Evolutionary conservation across 2,329 filamentous ascomycete species (phyloP).

Genomic region (Colletotrichum musicola): DNA sequence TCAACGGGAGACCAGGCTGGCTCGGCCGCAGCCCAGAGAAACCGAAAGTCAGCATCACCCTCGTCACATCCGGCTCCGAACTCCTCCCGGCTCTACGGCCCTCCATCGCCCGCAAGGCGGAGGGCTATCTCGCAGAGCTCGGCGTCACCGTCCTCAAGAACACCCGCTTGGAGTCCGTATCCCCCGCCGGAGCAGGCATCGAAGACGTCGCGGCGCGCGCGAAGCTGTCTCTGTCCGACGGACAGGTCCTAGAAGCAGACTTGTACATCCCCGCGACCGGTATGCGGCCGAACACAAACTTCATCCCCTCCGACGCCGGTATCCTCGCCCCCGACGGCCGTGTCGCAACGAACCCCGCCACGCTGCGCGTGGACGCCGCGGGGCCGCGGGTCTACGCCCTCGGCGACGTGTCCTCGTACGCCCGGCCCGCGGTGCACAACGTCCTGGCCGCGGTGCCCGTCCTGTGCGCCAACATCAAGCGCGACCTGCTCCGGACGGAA

Average conservation of each 20-base stretch:
- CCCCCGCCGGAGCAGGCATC: conserved; percentile 46
- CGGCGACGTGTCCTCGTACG: conserved; percentile 57
- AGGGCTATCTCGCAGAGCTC: conserved; percentile 55
- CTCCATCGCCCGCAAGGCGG: conserved; percentile 54
- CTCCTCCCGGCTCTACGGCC: conserved; percentile 57
- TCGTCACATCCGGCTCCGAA: conserved; percentile 53
- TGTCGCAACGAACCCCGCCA: conserved; percentile 52
- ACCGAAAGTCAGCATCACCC: conserved; percentile 57
- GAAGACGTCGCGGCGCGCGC: conserved; percentile 44
- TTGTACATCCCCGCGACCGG: conserved; percentile 63
- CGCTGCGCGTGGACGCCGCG: conserved; percentile 50
- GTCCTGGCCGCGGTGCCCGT: conserved; percentile 56
- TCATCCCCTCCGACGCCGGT: conserved; percentile 44
- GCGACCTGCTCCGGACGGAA: conserved; percentile 58
- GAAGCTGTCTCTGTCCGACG: conserved; percentile 54
- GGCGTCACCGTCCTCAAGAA: conserved; percentile 62
- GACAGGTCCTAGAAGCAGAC: conserved; percentile 55
- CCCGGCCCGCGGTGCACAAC: conserved; percentile 56
- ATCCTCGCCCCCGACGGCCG: conserved; percentile 52
- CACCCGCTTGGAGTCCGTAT: conserved; percentile 50
- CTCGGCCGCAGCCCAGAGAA: conserved; percentile 47
- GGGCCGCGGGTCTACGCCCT: conserved; percentile 58
- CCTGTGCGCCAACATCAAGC: conserved; percentile 61
- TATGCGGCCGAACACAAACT: conserved; percentile 55
- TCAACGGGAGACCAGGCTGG: conserved; percentile 60